Base-by-base conservation (phyloP, 805 yeast genomes). In the Saccharomycopsis olivae region DNA sequence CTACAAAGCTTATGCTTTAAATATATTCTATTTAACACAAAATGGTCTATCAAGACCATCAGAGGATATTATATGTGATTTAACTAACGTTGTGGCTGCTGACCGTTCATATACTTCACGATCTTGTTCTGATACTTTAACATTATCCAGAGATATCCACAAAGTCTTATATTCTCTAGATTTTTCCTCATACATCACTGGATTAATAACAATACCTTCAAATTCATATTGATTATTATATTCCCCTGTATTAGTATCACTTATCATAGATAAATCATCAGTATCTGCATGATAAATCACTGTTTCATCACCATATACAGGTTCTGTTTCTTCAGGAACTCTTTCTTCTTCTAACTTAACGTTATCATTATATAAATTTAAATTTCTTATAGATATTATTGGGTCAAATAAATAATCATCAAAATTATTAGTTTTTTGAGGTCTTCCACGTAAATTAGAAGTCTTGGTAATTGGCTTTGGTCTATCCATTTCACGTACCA, bases 371-470 rank as follows among this genome's bases (percentile, higher is more conserved):
- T 39, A 39, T 20, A 33, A 28, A 14, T 39, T 24, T 10, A 35
- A 29, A 36, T 35, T 39, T 18, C 29, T 33, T 13, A 35, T 34
- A 3, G 43, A 24, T 24, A 21, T 28, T n/a, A 33, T 16, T 11
- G 42, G 42, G 18, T 33, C 24, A 20, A 13, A 14, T 6, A 39
- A 21, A 33, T 39, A 39, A 14, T 39, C 42, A 33, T 39, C 39
- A 33, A 38, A 38, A 13, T 23, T 35, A 23, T 6, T 23, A 23
- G 27, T 11, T 23, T 23, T 23, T 8, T 23, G 6, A 23, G 27
- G n/a, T n/a, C n/a, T n/a, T n/a, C n/a, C n/a, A n/a, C n/a, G n/a
- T n/a, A n/a, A n/a, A n/a, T n/a, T n/a, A n/a, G n/a, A n/a, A n/a
- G n/a, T n/a, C n/a, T n/a, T n/a, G n/a, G n/a, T n/a, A n/a, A n/a